Base-by-base conservation (phyloP, 1,139 yeast species). In the Geotrichum bryndzae region DNA sequence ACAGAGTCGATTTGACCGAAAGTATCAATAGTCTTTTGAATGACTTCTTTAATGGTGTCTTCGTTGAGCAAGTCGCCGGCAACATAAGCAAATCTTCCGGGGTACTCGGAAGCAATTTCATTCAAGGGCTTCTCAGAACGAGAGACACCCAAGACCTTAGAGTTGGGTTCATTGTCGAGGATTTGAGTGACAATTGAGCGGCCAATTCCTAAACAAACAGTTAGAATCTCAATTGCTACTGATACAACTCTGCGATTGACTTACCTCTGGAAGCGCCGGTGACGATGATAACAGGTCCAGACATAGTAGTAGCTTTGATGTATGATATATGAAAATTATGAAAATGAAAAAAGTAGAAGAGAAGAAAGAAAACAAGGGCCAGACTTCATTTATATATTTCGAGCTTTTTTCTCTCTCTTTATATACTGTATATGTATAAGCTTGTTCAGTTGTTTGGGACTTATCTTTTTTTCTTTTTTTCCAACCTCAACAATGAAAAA, bases 91-190 rank as follows among this genome's bases (percentile, higher is more conserved):
- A 55, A 61, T 23, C 57, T 50, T 59, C 58, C 63, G 27, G 67
- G 60, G 53, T 53, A 56, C 48, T 58, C 41, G 63, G 54, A 4
- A 63, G 54, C 65, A 60, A 89, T 70, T 45, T 76, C 73, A 41
- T 76, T 70, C 61, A 88, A 74, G 6, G 81, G 77, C 0, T 73
- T 77, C 55, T 77, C 78, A 3, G 88, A 79, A 66, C 97, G 81
- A 0, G 97, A 94, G 50, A 90, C 82, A 0, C 91, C 94, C 29
- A 89, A 82, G 8, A 90, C 82, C 55, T 77, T 78, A 50, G 84
- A 59, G 7, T 51, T 48, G 13, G 46, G 76, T 22, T 74, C 70
- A 0, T 77, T 65, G 10, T 76, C 68, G 13, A 90, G 76, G 50
- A 87, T 73, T 7, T 79, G 71, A 51, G 82, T 79, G 8, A 87